These are phyloP conservation scores for Scedosporium boydii DNA, from an alignment of 2,329 filamentous ascomycete species.

Conservation along the genomic window DNA sequence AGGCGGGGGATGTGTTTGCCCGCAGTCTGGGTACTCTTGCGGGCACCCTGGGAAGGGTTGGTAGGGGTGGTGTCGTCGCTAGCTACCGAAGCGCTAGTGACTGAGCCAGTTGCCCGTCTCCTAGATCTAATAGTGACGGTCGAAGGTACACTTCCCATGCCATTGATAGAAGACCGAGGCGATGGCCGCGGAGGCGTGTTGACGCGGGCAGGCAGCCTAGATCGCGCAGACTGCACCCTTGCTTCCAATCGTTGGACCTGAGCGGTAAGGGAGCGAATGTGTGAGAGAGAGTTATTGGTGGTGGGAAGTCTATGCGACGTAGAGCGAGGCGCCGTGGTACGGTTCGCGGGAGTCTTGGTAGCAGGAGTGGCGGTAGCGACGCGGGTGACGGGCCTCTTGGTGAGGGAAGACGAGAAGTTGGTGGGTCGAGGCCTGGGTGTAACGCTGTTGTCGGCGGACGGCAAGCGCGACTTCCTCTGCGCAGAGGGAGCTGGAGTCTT, in stretches of 20 bases:
- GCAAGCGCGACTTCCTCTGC: slow-evolving; percentile 40
- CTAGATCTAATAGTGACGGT: slow-evolving; percentile 57
- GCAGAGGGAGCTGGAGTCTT: slow-evolving; percentile 25
- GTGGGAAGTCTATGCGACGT: slow-evolving; percentile 41
- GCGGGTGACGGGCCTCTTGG: slow-evolving; percentile 30
- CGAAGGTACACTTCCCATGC: slow-evolving; percentile 36
- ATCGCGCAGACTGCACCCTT: slow-evolving; percentile 81
- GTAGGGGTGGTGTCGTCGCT: slow-evolving; percentile 43
- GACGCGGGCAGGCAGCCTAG: slow-evolving; percentile 77
- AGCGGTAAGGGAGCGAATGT: slow-evolving; percentile 86
- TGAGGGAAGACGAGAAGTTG: slow-evolving; percentile 25
- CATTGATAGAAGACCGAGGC: slow-evolving; percentile 46
- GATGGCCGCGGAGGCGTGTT: slow-evolving; percentile 71
- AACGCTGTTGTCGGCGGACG: slow-evolving; percentile 42
- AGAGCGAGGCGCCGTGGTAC: slow-evolving; percentile 46
- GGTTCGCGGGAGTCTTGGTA: slow-evolving; percentile 36
- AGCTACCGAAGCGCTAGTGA: slow-evolving; percentile 36
- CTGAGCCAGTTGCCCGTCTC: slow-evolving; percentile 55
- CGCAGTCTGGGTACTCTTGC: slow-evolving; percentile 14
- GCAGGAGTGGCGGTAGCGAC: slow-evolving; percentile 38
- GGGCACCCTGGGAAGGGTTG: slow-evolving; percentile 16
- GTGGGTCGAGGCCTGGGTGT: slow-evolving; percentile 50
- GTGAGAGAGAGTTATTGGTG: slow-evolving; percentile 67
- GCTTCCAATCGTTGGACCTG: slow-evolving; percentile 97
- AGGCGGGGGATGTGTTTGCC: slow-evolving; percentile 45